phyloP scores from a whole-genome alignment of 2,329 filamentous ascomycete species.

The Scleromitrula shiraiana region DNA sequence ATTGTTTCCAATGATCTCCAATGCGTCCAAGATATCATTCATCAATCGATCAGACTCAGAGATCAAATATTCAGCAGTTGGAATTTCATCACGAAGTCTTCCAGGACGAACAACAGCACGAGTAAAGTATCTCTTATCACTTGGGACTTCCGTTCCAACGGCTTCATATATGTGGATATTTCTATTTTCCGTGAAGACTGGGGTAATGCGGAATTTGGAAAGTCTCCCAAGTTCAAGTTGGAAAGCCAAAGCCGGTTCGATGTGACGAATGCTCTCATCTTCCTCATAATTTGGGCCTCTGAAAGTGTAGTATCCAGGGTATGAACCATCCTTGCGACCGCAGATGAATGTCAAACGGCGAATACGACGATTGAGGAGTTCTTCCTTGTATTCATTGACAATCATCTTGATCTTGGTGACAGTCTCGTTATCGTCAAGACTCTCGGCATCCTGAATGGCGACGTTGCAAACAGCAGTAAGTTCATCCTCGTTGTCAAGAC shows the following conservation, averaged over 20 bases:
- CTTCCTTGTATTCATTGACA: slow-evolving; percentile 73
- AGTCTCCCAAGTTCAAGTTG: slow-evolving; percentile 93
- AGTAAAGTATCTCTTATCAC: slow-evolving; percentile 97
- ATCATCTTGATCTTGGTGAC: slow-evolving; percentile 67
- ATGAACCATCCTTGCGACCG: slow-evolving; percentile 86
- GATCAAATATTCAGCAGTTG: slow-evolving; percentile 96
- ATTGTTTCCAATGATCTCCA: slow-evolving; percentile 98
- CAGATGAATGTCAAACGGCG: slow-evolving; percentile 95
- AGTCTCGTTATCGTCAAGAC: slow-evolving; percentile 72
- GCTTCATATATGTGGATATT: slow-evolving; percentile 99
- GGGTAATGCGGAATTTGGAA: slow-evolving; percentile 95
- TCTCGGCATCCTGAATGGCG: slow-evolving; percentile 82
- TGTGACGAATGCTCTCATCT: slow-evolving; percentile 94
- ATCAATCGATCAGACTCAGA: slow-evolving; percentile 94
- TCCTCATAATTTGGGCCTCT: slow-evolving; percentile 83
- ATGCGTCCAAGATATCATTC: slow-evolving; percentile 93
- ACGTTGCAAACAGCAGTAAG: slow-evolving; percentile 89
- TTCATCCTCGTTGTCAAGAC: slow-evolving; percentile 60
- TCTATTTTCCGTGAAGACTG: slow-evolving; percentile 97
- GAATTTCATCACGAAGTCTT: slow-evolving; percentile 91
- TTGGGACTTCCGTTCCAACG: slow-evolving; percentile 86
- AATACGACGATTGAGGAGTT: slow-evolving; percentile 72
- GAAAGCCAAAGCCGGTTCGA: slow-evolving; percentile 93
- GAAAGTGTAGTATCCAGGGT: slow-evolving; percentile 98
- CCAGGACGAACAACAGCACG: slow-evolving; percentile 92